Evolutionary conservation across 2,329 filamentous ascomycete species (phyloP).

Genomic region (Monosporascus cannonballus): DNA sequence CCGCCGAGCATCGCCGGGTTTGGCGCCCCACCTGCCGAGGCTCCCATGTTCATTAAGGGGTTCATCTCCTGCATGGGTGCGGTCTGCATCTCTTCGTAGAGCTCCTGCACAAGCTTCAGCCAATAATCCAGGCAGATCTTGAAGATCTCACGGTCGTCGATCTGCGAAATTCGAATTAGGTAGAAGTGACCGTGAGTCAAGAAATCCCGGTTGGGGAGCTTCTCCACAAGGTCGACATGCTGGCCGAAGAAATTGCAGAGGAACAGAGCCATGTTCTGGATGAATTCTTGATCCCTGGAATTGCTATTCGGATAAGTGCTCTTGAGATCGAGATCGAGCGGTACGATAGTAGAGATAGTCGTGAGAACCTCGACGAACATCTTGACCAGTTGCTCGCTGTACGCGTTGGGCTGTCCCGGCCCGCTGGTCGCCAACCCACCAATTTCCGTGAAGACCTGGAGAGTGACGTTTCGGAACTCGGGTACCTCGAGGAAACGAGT

Average conservation of each 20-base stretch:
- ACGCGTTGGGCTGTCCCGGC: constrained; percentile 61
- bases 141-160: constrained; percentile 98
- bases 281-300: constrained; percentile 91
- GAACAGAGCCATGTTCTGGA: constrained; percentile 93
- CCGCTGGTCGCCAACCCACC: constrained; percentile 82
- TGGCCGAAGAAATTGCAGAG: constrained; percentile 95
- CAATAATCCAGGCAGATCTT: constrained; percentile 99
- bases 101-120: constrained; percentile 95
- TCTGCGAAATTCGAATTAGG: constrained; percentile 95
- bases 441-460: constrained; percentile 97
- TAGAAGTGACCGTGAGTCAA: constrained; percentile 97
- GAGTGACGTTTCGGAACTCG: constrained; percentile 92
- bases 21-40: constrained; percentile 72
- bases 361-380: constrained; percentile 98
- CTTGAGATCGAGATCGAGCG: constrained; percentile 83
- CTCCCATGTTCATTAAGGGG: constrained; percentile 74
- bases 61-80: constrained; percentile 91
- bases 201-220: constrained; percentile 89
- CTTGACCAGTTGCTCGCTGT: constrained; percentile 91
- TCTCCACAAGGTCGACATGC: constrained; percentile 91
- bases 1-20: constrained; percentile 81
- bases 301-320: constrained; percentile 88
- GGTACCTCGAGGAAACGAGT: constrained; percentile 88
- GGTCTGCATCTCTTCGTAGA: constrained; percentile 98
- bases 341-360: constrained; percentile 89